Conservation (phyloP, 169 alveolate species). For the Cryptosporidium sp. region DNA sequence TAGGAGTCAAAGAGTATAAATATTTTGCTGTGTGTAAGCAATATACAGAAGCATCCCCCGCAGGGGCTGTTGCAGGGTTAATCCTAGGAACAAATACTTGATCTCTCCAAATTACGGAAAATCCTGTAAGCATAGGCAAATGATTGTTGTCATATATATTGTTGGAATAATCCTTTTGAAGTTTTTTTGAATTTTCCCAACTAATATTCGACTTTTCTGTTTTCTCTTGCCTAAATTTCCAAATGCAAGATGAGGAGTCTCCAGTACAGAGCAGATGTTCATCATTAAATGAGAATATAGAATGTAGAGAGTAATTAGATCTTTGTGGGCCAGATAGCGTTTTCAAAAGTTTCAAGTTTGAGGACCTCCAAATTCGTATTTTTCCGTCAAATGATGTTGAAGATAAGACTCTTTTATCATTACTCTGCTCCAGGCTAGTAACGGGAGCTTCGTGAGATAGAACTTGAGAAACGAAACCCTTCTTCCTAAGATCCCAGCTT, state of each 20-base stretch:
- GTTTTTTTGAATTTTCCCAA: background rate
- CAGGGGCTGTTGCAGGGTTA: background rate
- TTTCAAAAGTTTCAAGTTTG: conserved; percentile 19
- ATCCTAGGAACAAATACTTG: conserved; percentile 33
- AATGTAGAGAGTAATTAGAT: conserved; percentile 17
- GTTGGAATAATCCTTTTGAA: background rate
- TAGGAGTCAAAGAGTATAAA: background rate
- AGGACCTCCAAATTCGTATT: conserved; percentile 45
- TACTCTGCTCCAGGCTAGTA: conserved; percentile 14
- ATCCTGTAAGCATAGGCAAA: conserved; percentile 34
- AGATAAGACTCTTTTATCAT: conserved; percentile 15
- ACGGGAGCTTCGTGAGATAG: conserved; percentile 44
- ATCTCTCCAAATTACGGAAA: conserved; percentile 32
- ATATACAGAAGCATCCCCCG: conserved; percentile 20
- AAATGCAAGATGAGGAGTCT: conserved; percentile 20
- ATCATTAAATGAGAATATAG: conserved; percentile 43
- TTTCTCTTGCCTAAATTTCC: conserved; percentile 25
- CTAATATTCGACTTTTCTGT: background rate
- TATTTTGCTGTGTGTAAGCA: background rate
- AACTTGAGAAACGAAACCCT: conserved; percentile 37
- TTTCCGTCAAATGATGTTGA: conserved; percentile 66
- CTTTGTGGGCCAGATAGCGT: conserved; percentile 41
- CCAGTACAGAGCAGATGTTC: conserved; percentile 25
- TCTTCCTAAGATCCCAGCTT: conserved; percentile 61
- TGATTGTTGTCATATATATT: no score